phyloP scores from a whole-genome alignment of 805 yeast species.

The Yarrowia sp. region DNA sequence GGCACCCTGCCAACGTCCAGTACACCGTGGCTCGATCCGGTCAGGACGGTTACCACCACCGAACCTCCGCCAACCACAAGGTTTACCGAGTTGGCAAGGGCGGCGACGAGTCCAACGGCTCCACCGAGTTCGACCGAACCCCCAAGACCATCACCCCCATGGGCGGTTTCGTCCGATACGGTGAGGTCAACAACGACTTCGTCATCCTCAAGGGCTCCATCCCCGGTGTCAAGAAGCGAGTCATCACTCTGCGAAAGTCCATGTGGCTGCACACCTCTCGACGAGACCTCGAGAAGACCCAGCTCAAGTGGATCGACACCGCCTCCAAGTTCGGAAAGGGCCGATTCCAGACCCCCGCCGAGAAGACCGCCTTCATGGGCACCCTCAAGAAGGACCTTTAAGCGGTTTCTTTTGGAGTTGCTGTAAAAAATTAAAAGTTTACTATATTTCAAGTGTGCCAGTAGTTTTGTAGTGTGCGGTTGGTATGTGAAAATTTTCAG shows the following conservation, averaged over 20 bases:
- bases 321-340: slow-evolving; percentile 99
- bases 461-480: too few relatives aligned
- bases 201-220: slow-evolving; percentile 97
- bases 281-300: slow-evolving; percentile 93
- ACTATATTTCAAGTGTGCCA: too few relatives aligned
- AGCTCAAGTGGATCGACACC: slow-evolving; percentile 99
- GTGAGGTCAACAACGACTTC: slow-evolving; percentile 96
- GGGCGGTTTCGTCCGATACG: slow-evolving; percentile 99
- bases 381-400: slow-evolving; percentile 94
- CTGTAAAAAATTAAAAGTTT: background rate
- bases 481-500: too few relatives aligned
- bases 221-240: slow-evolving; percentile 99
- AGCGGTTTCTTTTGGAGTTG: background rate
- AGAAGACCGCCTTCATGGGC: slow-evolving; percentile 99
- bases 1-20: slow-evolving; percentile 99
- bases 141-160: slow-evolving; percentile 99
- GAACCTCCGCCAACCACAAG: slow-evolving; percentile 99
- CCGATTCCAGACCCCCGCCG: slow-evolving; percentile 99
- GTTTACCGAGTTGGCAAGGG: slow-evolving; percentile 98
- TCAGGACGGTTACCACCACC: slow-evolving; percentile 99
- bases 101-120: slow-evolving; percentile 89
- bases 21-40: slow-evolving; percentile 99
- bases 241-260: slow-evolving; percentile 97
- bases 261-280: slow-evolving; percentile 97
- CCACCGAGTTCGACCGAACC: slow-evolving; percentile 99